Conservation (phyloP, 2,329 filamentous ascomycete species). For the Ophiocordyceps camponoti-rufipedis region DNA sequence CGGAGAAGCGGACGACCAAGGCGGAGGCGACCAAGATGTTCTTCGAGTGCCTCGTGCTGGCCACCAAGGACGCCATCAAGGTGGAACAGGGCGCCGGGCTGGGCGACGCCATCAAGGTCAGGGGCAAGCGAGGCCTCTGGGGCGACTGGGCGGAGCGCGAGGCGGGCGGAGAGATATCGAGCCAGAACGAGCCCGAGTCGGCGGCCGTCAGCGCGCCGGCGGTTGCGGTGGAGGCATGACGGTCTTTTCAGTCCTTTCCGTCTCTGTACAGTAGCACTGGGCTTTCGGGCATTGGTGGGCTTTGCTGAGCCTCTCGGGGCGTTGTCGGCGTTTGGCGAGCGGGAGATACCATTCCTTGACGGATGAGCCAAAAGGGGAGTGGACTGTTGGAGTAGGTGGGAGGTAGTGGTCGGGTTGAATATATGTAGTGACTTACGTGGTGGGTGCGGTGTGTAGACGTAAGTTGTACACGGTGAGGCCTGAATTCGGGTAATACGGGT, state of each 20-base stretch:
- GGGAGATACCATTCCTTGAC: constrained; percentile 19
- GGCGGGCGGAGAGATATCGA: constrained; percentile 42
- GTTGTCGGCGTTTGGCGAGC: constrained; percentile 16
- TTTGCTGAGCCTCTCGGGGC: constrained; percentile 12
- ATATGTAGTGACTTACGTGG: no score
- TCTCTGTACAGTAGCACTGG: constrained; percentile 15
- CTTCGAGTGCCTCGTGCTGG: constrained; percentile 88
- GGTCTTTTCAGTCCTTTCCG: constrained; percentile 3
- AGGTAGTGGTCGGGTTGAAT: no score
- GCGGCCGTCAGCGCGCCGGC: constrained; percentile 12
- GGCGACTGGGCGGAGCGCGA: constrained; percentile 82
- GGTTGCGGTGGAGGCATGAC: constrained; percentile 20
- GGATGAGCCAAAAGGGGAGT: not conserved
- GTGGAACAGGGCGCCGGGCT: constrained; percentile 71
- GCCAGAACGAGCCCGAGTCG: constrained; percentile 25
- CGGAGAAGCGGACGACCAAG: constrained; percentile 61
- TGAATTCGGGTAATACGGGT: no score
- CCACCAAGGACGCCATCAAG: constrained; percentile 95
- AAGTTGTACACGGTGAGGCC: no score
- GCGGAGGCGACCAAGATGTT: constrained; percentile 98
- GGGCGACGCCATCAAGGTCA: constrained; percentile 64
- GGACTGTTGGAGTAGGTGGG: not conserved
- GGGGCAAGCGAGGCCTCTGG: constrained; percentile 92
- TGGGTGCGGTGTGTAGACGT: no score
- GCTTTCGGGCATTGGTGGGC: constrained; percentile 14